These are phyloP conservation scores for Trichoderma sp. DNA, from an alignment of 2,329 filamentous ascomycete species.

Conservation along the genomic window DNA sequence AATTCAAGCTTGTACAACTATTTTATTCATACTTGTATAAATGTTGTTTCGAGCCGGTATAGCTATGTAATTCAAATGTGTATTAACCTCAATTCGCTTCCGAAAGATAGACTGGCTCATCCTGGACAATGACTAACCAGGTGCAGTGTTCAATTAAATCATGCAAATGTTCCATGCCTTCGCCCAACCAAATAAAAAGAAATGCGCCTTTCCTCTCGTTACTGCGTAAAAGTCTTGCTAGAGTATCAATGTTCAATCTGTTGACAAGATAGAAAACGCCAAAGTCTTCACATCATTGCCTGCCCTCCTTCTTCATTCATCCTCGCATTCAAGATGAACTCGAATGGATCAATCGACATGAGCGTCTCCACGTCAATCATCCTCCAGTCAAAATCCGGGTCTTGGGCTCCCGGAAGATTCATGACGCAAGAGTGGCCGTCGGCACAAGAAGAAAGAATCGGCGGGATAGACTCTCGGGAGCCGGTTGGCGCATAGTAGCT, in stretches of 20 bases:
- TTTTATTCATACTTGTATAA: background rate
- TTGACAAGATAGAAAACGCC: background rate
- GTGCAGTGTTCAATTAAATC: background rate
- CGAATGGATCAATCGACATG: conserved; percentile 20
- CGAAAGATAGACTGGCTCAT: background rate
- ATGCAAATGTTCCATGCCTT: background rate
- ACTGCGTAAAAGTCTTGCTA: background rate
- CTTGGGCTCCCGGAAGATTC: conserved; percentile 12
- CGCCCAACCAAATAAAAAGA: background rate
- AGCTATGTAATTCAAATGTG: background rate
- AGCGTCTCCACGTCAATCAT: conserved; percentile 22
- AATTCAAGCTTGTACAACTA: background rate
- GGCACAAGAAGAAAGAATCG: background rate
- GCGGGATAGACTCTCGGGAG: background rate
- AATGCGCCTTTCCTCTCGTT: background rate
- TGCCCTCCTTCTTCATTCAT: conserved; percentile 18
- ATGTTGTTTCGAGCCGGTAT: background rate
- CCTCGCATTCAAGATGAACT: conserved; percentile 11
- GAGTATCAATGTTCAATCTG: background rate
- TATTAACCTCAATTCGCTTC: background rate
- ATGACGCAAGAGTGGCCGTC: background rate
- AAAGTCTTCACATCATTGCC: background rate
- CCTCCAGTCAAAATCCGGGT: conserved; percentile 16
- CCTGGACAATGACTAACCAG: background rate
- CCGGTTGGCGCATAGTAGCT: conserved; percentile 12